These are phyloP conservation scores for Aspergillus indologenus DNA, from an alignment of 495 filamentous ascomycete genomes.

Conservation along the genomic window DNA sequence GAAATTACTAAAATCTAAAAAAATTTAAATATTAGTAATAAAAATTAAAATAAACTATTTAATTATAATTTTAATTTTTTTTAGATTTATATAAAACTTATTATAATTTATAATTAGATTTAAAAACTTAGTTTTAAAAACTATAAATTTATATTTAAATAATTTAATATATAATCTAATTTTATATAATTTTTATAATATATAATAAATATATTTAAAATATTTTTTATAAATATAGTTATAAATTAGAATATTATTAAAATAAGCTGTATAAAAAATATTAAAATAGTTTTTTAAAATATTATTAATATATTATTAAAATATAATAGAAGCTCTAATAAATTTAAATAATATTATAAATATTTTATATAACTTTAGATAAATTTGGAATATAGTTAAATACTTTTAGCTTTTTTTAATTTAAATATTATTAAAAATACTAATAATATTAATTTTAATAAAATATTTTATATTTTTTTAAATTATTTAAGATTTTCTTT, in stretches of 20 bases:
- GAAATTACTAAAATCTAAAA: background rate
- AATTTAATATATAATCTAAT: slow-evolving; percentile 3
- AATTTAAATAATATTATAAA: background rate
- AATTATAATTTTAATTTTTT: background rate
- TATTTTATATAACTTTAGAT: too few species aligned
- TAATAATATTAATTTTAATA: too few species aligned
- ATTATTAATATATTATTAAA: slow-evolving; percentile 8
- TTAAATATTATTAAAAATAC: too few species aligned
- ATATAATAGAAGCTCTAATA: background rate
- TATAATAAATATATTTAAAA: slow-evolving; percentile 1
- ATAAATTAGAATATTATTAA: background rate
- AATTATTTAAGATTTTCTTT: too few species aligned
- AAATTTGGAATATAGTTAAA: too few species aligned
- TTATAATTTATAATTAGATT: slow-evolving; percentile 1
- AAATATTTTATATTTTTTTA: too few species aligned
- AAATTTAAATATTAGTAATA: background rate
- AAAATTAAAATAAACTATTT: background rate
- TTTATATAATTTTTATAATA: slow-evolving; percentile 3
- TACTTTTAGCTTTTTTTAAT: too few species aligned
- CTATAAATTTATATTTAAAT: too few species aligned
- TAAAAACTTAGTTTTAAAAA: too few species aligned
- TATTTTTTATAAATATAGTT: slow-evolving; percentile 5
- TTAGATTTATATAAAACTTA: background rate
- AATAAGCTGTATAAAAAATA: slow-evolving; percentile 3
- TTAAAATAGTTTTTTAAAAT: background rate